Percentiles rank a stretch among this genome's conserved stretches.
Conservation (phyloP, 768 basidiomycete genomes). For the Termitomyces sp. region DNA sequence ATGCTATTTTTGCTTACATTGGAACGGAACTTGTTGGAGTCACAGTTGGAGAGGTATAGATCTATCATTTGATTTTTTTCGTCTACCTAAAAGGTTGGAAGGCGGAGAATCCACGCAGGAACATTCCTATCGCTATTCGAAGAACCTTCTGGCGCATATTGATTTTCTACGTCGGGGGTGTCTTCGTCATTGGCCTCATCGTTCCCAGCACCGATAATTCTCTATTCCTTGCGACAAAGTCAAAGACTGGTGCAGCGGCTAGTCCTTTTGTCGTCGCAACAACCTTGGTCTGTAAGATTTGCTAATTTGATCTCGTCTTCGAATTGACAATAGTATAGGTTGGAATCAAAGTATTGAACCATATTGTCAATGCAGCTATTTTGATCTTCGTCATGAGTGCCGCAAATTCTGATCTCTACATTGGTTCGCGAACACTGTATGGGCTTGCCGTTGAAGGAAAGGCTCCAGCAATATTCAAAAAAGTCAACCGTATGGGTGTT, state of each 20-base stretch:
- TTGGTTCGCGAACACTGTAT: slow-evolving; percentile 42
- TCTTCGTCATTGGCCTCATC: slow-evolving; percentile 67
- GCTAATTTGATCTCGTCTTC: neutral
- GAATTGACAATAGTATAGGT: slow-evolving; percentile 21
- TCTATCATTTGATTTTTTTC: neutral
- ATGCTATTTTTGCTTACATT: slow-evolving; percentile 67
- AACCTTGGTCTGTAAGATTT: slow-evolving; percentile 22
- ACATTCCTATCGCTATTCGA: slow-evolving; percentile 66
- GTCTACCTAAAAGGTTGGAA: slow-evolving; percentile 15
- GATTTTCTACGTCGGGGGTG: slow-evolving; percentile 61
- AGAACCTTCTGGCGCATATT: slow-evolving; percentile 55
- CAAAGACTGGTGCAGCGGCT: slow-evolving; percentile 48
- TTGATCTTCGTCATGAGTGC: slow-evolving; percentile 61
- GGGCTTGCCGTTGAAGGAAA: slow-evolving; percentile 45
- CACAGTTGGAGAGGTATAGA: slow-evolving; percentile 39
- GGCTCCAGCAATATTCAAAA: slow-evolving; percentile 37
- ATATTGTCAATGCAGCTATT: slow-evolving; percentile 62
- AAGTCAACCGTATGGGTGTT: slow-evolving; percentile 39
- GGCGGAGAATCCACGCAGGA: slow-evolving; percentile 68
- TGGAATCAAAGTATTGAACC: slow-evolving; percentile 52
- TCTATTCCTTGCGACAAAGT: slow-evolving; percentile 38
- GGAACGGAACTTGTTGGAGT: slow-evolving; percentile 78
- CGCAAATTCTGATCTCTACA: slow-evolving; percentile 60
- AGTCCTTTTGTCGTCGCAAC: slow-evolving; percentile 59
- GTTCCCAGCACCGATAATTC: slow-evolving; percentile 56